Base-by-base conservation (phyloP, 2,329 filamentous ascomycete species). In the Aspergillus brunneoviolaceus region DNA sequence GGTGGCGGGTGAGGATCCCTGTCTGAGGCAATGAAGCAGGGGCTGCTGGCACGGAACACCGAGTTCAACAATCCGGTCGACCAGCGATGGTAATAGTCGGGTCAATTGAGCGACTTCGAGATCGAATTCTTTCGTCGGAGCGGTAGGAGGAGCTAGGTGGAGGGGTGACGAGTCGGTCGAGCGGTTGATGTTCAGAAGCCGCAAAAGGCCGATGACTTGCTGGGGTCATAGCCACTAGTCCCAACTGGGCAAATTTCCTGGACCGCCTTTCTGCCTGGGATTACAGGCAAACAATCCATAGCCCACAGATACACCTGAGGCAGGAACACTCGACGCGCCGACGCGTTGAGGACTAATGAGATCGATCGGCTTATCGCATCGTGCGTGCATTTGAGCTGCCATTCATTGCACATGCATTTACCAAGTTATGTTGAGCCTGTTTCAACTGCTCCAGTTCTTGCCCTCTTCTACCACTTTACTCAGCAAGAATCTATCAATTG, bases 141-240 rank as follows among this genome's bases (percentile, higher is more conserved):
- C 57, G 63, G 65, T 62, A 64, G 61, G 47, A 56, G 53, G 59
- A 56, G 49, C 56, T 56, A 57, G 59, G 63, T 65, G 64, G 70
- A 74, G 69, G 73, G 71, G 71, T 69, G 67, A 66, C 57, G 63
- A 60, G 63, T 57, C 65, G 62, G 63, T 65, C 59, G 63, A 55
- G 68, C 64, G 65, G 66, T 70, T 72, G 71, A 73, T 72, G 70
- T 72, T 71, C 63, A 61, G 72, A 73, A 74, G 70, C 72, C 73
- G 72, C 70, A 73, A 73, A 74, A 74, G 71, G 70, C 72, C 72
- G 72, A 69, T 65, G 53, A 55, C 53, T 45, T 55, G 42, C 53
- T 55, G 61, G 65, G 69, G 65, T 69, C 5, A 64, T 69, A 62
- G 21, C 35, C 66, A 58, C 73, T 75, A 75, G 65, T 66, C 71